Evolutionary conservation across 805 yeast genomes (phyloP).

Genomic region (Candida suzukii): DNA sequence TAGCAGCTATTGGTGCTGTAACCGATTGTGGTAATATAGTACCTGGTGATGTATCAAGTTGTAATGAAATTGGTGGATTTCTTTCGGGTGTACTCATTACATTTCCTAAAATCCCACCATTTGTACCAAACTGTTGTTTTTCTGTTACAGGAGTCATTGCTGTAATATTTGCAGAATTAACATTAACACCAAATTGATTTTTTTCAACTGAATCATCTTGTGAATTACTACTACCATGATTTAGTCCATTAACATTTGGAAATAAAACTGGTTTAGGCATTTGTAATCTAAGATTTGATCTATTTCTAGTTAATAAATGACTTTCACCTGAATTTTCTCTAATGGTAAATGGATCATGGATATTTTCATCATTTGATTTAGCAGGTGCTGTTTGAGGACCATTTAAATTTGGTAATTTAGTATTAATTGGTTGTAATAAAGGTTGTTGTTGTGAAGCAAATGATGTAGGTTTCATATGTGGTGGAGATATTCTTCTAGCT

Average conservation of each 20-base stretch:
- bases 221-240: background rate
- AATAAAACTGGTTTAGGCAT: conserved; percentile 65
- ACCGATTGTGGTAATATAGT: conserved; percentile 1
- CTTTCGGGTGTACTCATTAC: conserved; percentile 14
- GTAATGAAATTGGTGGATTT: conserved; percentile 1
- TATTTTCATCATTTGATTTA: background rate
- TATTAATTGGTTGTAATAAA: conserved; percentile 49
- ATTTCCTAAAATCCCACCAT: conserved; percentile 9
- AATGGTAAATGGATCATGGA: background rate
- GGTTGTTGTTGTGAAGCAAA: conserved; percentile 32
- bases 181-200: conserved; percentile 63
- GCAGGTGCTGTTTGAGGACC: conserved; percentile 25
- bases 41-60: background rate
- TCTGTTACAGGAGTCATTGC: conserved; percentile 83
- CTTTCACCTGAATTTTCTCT: conserved; percentile 7
- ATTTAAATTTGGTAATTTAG: conserved; percentile 20
- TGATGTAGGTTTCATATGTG: conserved; percentile 45
- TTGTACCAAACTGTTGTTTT: conserved; percentile 18
- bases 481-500: conserved; percentile 19
- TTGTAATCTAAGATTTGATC: conserved; percentile 56
- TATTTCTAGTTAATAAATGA: conserved; percentile 30
- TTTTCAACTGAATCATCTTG: conserved; percentile 16
- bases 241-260: conserved; percentile 12
- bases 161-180: conserved; percentile 43
- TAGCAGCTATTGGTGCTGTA: background rate